Base-by-base conservation (phyloP, 805 yeast species). In the Lachancea fermentati region DNA sequence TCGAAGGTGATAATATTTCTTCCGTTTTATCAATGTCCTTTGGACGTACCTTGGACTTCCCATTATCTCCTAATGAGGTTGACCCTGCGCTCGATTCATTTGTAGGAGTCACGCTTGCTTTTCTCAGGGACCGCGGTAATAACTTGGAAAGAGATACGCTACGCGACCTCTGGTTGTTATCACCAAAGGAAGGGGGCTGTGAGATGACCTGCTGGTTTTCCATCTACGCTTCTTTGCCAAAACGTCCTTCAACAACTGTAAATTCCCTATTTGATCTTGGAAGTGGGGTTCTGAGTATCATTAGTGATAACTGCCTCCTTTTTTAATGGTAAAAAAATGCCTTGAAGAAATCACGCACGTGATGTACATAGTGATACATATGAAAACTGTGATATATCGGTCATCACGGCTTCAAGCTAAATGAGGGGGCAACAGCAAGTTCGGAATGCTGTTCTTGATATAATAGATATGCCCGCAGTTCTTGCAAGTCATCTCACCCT, bases 401-500 rank as follows among this genome's bases (percentile, higher is more conserved):
- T n/a, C n/a, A n/a, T n/a, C n/a, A n/a, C n/a, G n/a, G n/a, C n/a
- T n/a, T 44, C 45, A 67, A 9, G 89, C 94, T 51, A 93, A 70
- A 59, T 93, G 97, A 5, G 97, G 97, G 24, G 98, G 97, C 26
- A 93, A 73, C 40, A 93, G 67, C 64, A 93, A 83, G 70, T 91
- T 91, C 26, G 99, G 96, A 52, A 93, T 88, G 37, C 93, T 79
- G 69, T 87, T 89, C 65, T 89, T 91, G 67, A 93, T 84, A 67
- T 83, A 78, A 65, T 89, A 93, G 5, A 84, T 69, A 62, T 91
- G 97, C 1, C 77, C 80, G 60, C 99, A 93, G 64, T 81, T 81
- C 16, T 73, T 69, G 60, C 99, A 93, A 9, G 69, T 70, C 97
- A 93, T 87, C 53, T 80, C 79, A 2, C 98, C 99, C 52, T 89